These are phyloP conservation scores for Epichloe aotearoae DNA, from an alignment of 2,329 filamentous ascomycete species.

Conservation along the genomic window DNA sequence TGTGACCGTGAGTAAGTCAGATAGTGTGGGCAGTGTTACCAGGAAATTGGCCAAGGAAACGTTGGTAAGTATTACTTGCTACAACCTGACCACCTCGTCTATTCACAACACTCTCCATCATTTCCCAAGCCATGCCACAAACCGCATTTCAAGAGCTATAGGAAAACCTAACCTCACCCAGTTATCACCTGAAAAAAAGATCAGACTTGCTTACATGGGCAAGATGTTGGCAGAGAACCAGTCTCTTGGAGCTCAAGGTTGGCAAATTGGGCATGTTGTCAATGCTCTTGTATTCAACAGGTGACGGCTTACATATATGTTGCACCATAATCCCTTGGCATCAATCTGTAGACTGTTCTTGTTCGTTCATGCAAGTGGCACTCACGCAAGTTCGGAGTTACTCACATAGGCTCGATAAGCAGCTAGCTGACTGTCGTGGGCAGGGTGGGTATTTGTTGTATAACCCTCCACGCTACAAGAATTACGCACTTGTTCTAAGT, in stretches of 20 bases:
- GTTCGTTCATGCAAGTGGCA: too few species aligned
- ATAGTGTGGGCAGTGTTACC: slow-evolving; percentile 54
- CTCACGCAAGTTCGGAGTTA: too few species aligned
- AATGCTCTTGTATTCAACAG: slow-evolving; percentile 58
- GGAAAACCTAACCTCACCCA: slow-evolving; percentile 16
- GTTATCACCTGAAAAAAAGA: slow-evolving; percentile 43
- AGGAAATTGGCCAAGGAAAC: slow-evolving; percentile 33
- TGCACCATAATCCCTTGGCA: too few species aligned
- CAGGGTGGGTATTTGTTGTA: too few species aligned
- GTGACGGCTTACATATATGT: slow-evolving; percentile 11
- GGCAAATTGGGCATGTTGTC: slow-evolving; percentile 60
- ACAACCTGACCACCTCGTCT: neutral
- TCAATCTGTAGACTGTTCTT: too few species aligned
- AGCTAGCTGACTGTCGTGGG: too few species aligned
- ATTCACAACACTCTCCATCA: neutral
- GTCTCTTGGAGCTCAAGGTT: slow-evolving; percentile 56
- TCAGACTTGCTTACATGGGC: slow-evolving; percentile 70
- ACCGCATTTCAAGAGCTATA: too few species aligned
- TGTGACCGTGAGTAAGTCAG: slow-evolving; percentile 41
- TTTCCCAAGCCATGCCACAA: neutral
- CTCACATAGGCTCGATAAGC: too few species aligned
- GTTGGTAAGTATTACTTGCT: slow-evolving; percentile 5
- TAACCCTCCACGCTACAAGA: too few species aligned
- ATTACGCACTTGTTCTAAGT: too few species aligned
- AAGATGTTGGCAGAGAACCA: slow-evolving; percentile 60